These are phyloP conservation scores for Cunninghamia lanceolata DNA, from an alignment of 75 land plant genomes.

Conservation along the genomic window DNA sequence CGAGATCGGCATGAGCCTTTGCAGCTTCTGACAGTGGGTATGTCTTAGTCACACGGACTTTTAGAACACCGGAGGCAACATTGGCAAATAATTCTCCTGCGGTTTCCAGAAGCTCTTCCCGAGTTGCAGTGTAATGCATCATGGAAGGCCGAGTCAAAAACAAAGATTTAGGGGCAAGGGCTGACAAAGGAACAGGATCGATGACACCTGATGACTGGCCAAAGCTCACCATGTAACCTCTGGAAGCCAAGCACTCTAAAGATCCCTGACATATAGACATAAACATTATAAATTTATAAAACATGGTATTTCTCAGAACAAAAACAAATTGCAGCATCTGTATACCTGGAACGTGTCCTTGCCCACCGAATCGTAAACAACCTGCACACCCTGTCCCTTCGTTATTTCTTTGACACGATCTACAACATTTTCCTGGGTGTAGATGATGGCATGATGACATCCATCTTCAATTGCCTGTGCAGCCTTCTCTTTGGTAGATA, in stretches of 20 bases:
- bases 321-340: not conserved
- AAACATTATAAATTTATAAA: not conserved
- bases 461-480: slow-evolving; percentile 84
- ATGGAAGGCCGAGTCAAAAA: slow-evolving; percentile 85
- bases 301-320: not conserved
- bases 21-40: slow-evolving; percentile 89
- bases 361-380: slow-evolving; percentile 95
- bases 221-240: slow-evolving; percentile 86
- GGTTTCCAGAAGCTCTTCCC: slow-evolving; percentile 80
- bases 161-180: slow-evolving; percentile 62
- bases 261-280: slow-evolving; percentile 63
- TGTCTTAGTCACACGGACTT: slow-evolving; percentile 68
- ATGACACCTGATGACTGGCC: slow-evolving; percentile 88
- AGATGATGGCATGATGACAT: slow-evolving; percentile 83
- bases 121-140: slow-evolving; percentile 62
- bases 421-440: slow-evolving; percentile 78
- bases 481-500: slow-evolving; percentile 87
- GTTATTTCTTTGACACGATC: slow-evolving; percentile 77
- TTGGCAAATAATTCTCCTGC: slow-evolving; percentile 83
- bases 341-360: slow-evolving; percentile 89
- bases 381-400: slow-evolving; percentile 82
- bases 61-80: slow-evolving; percentile 60
- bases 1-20: slow-evolving; percentile 82
- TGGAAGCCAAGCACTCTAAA: slow-evolving; percentile 67
- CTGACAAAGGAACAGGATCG: slow-evolving; percentile 71